Evolutionary conservation across 495 filamentous ascomycete genomes (phyloP), one percentile per base, ranked within the genome.

Genomic region (Aspergillus conjunctus): DNA sequence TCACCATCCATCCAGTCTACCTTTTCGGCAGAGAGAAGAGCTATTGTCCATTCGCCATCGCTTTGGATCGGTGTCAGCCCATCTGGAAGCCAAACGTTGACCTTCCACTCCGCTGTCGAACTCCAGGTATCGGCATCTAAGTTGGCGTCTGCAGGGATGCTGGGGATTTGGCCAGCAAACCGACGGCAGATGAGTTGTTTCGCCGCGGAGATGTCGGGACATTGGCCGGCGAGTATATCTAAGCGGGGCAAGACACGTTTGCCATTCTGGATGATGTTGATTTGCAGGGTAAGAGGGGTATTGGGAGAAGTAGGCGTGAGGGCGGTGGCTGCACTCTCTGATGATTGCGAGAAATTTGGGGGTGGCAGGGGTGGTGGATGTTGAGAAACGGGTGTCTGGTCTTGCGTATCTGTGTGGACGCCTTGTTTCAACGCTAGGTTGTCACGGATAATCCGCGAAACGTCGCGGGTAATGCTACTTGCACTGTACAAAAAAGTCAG

Each of bases 1-100:
- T 78, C 71, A 8, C 74, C 73, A 58, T 83, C 81, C 78, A 84
- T 79, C 81, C 80, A 83, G 15, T 81, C 81, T n/a, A 74, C 71
- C 12, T 74, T 73, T 37, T 72, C 70, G 11, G 78, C 72, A n/a
- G 71, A 68, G 21, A 74, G 63, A 9, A 81, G 66, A 14, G 76
- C 75, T 44, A 79, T 68, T 2, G 67, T 71, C 81, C 81, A 83
- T 18, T 77, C 75, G 45, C 76, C 75, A 53, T 82, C 76, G 26
- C 58, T 73, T 0, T 73, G 62, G 8, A 82, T 65, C 7, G 61
- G 30, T 6, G 71, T 52, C 32, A 83, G 51, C 4, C 81, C 79
- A 45, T 77, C 66, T 0, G 80, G 76, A 11, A 81, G 62, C 69
- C 68, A 76, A 7, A 72, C 74, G 46, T 72, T 75, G 61, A 79